phyloP scores from a whole-genome alignment of 257 asterid genomes.

The Gentiana macrophylla region DNA sequence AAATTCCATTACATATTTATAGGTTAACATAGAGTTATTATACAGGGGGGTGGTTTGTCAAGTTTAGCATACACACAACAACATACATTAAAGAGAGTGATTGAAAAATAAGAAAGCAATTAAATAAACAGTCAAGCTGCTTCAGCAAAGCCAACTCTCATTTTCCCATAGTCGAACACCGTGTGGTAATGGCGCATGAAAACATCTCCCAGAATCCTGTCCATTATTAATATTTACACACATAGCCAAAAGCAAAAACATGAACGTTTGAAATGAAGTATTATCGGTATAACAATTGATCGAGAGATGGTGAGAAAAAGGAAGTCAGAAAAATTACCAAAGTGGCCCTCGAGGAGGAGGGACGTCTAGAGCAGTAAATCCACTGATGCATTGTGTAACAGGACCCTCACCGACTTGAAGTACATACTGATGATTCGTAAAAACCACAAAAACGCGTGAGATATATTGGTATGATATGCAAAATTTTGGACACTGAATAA shows the following conservation, averaged over 20 bases:
- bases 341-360: constrained; percentile 90
- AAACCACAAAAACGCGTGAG: constrained; percentile 4
- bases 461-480: not conserved
- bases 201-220: constrained; percentile 82
- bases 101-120: too few species aligned
- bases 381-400: constrained; percentile 73
- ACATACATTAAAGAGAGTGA: too few species aligned
- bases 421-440: constrained; percentile 38
- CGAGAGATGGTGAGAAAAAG: not conserved
- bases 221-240: too few species aligned
- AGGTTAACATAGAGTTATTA: too few species aligned
- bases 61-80: too few species aligned
- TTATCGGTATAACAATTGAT: not conserved
- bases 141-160: constrained; percentile 73
- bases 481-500: too few species aligned
- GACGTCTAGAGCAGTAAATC: constrained; percentile 74
- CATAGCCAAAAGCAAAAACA: not conserved
- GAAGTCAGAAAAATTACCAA: constrained; percentile 32
- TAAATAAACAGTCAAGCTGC: constrained; percentile 33
- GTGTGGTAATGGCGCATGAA: constrained; percentile 79
- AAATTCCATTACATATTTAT: too few species aligned
- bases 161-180: constrained; percentile 59
- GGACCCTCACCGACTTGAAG: constrained; percentile 71
- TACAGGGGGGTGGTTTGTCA: too few species aligned
- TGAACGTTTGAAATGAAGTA: not conserved